phyloP scores from a whole-genome alignment of 768 basidiomycete species.

The Agaricus blazei region DNA sequence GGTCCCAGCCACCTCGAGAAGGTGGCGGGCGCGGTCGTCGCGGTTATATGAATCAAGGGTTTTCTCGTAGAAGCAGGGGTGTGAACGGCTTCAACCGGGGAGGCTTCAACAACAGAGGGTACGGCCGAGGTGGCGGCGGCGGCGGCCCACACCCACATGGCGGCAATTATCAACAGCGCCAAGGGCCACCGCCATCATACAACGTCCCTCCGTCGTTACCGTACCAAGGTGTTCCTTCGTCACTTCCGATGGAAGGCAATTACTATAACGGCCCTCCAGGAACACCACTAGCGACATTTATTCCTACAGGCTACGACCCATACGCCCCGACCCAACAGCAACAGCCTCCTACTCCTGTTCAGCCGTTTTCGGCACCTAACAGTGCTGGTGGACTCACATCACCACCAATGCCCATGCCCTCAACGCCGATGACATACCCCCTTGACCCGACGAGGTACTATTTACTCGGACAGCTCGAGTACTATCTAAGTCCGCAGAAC shows the following conservation, averaged over 20 bases:
- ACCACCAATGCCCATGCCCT: slow-evolving; percentile 41
- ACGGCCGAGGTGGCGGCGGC: slow-evolving; percentile 21
- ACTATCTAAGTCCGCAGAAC: slow-evolving; percentile 88
- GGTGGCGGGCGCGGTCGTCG: slow-evolving; percentile 18
- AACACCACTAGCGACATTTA: slow-evolving; percentile 11
- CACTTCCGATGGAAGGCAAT: not conserved
- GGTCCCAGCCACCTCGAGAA: not conserved
- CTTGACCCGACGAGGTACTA: slow-evolving; percentile 63
- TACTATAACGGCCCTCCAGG: slow-evolving; percentile 7
- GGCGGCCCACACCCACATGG: slow-evolving; percentile 19
- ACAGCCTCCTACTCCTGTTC: slow-evolving; percentile 11
- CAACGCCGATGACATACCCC: slow-evolving; percentile 43
- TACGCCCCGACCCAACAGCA: slow-evolving; percentile 18
- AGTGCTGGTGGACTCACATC: not conserved
- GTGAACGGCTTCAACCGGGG: slow-evolving; percentile 30
- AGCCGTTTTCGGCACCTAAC: not conserved
- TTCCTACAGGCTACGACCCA: slow-evolving; percentile 11
- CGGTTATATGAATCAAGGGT: slow-evolving; percentile 25
- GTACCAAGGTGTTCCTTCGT: slow-evolving; percentile 11
- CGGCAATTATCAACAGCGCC: slow-evolving; percentile 14
- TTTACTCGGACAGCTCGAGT: slow-evolving; percentile 83
- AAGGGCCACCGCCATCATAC: slow-evolving; percentile 26
- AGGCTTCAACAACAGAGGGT: slow-evolving; percentile 22
- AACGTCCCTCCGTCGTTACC: slow-evolving; percentile 24
- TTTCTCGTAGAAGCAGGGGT: slow-evolving; percentile 18